A percentile compares a stretch with the other conserved stretches of the same genome.
Evolutionary conservation across 73 alveolate genomes (phyloP).

Genomic region (Effrenium voratum): DNA sequence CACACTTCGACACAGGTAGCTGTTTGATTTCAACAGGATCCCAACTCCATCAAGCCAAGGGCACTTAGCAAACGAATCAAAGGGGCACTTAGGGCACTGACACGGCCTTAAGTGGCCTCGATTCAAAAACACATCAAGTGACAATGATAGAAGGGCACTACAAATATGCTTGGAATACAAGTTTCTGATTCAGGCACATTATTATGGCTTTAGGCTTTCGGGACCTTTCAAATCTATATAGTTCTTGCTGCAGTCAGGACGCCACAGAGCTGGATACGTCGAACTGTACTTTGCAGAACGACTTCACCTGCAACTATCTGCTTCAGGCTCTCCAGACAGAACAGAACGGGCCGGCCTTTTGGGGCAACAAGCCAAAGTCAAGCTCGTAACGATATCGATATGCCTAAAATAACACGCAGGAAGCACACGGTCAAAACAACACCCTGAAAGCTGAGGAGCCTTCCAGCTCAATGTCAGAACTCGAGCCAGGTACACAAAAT

Average conservation of each 20-base stretch:
- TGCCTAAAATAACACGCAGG: background rate
- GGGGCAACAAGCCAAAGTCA: slow-evolving; percentile 75
- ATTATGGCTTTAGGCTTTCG: background rate
- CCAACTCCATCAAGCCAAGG: too few species aligned
- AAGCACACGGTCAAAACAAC: background rate
- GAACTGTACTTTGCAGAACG: slow-evolving; percentile 89
- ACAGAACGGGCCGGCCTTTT: background rate
- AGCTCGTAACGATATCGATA: slow-evolving; percentile 66
- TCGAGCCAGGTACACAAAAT: background rate
- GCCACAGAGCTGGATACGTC: slow-evolving; percentile 53
- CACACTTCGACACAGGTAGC: too few species aligned
- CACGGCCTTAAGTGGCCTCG: background rate
- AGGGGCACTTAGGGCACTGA: background rate
- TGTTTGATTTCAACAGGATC: too few species aligned
- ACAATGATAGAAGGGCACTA: background rate
- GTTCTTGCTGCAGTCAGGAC: background rate
- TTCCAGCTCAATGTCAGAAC: background rate
- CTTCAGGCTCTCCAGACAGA: background rate
- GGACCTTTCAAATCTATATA: background rate
- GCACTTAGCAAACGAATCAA: background rate
- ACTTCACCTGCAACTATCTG: slow-evolving; percentile 42
- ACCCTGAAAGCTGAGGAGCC: background rate
- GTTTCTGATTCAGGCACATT: background rate
- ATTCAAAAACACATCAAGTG: background rate
- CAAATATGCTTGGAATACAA: background rate